phyloP scores from a whole-genome alignment of 495 filamentous ascomycete genomes.

The Trichocladium uniseriatum region DNA sequence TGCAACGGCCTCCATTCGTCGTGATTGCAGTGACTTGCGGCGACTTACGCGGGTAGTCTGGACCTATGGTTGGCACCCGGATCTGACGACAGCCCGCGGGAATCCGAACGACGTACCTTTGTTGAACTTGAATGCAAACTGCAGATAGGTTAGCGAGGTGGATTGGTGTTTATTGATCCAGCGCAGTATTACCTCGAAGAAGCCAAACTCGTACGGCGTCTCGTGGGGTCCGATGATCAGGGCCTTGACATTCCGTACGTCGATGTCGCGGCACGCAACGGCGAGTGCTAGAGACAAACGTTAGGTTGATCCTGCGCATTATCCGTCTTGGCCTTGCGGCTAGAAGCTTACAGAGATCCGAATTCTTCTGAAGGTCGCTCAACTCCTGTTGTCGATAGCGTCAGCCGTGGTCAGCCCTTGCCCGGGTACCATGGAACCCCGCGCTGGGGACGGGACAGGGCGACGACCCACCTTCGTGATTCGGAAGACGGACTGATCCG shows the following conservation, averaged over 20 bases:
- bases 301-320: not conserved
- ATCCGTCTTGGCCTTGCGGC: not conserved
- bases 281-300: slow-evolving; percentile 54
- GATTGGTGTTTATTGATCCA: not conserved
- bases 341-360: slow-evolving; percentile 62
- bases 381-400: slow-evolving; percentile 52
- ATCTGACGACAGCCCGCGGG: not conserved
- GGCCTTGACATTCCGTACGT: slow-evolving; percentile 81
- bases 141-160: slow-evolving; percentile 17
- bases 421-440: slow-evolving; percentile 11
- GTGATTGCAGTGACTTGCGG: slow-evolving; percentile 68
- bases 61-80: not conserved
- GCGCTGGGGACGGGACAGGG: slow-evolving; percentile 11
- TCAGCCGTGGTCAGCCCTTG: slow-evolving; percentile 31
- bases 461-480: slow-evolving; percentile 58
- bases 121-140: slow-evolving; percentile 61
- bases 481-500: slow-evolving; percentile 76
- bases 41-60: slow-evolving; percentile 82
- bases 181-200: slow-evolving; percentile 64
- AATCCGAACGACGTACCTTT: slow-evolving; percentile 39
- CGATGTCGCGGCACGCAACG: slow-evolving; percentile 73
- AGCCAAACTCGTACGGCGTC: slow-evolving; percentile 93
- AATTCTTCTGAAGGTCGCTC: slow-evolving; percentile 66
- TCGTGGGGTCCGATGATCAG: slow-evolving; percentile 89
- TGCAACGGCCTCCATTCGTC: slow-evolving; percentile 75